Conservation (phyloP, 2,329 filamentous ascomycete species). For the Aspergillus sp. region DNA sequence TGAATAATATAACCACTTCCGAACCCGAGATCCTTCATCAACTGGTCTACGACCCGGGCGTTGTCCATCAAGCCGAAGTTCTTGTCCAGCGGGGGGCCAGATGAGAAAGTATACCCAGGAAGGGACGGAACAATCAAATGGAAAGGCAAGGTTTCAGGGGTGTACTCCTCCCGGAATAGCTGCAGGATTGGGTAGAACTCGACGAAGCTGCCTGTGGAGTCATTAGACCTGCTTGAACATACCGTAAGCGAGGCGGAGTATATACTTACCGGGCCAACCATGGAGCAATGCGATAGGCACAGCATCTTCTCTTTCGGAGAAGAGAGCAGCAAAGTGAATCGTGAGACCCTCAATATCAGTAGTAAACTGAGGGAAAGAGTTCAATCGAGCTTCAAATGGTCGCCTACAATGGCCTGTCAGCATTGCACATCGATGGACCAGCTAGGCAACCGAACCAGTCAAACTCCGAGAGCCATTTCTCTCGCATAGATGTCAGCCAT, state of each 20-base stretch:
- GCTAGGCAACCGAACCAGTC: constrained; percentile 47
- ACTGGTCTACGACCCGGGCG: constrained; percentile 29
- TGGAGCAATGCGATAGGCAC: constrained; percentile 51
- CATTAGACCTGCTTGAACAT: neutral
- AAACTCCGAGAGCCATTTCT: constrained; percentile 48
- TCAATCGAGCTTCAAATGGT: constrained; percentile 47
- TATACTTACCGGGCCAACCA: constrained; percentile 30
- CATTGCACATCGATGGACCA: constrained; percentile 12
- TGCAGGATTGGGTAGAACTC: constrained; percentile 36
- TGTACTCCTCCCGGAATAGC: constrained; percentile 29
- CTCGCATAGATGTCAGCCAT: constrained; percentile 49
- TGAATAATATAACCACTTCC: constrained; percentile 33
- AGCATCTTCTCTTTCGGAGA: constrained; percentile 49
- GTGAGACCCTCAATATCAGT: constrained; percentile 44
- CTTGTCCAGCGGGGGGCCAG: constrained; percentile 30
- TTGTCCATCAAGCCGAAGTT: constrained; percentile 27
- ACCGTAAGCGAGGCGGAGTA: neutral
- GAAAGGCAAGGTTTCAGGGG: constrained; percentile 29
- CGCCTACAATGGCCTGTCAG: constrained; percentile 21
- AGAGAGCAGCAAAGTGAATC: constrained; percentile 54
- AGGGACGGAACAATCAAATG: constrained; percentile 36
- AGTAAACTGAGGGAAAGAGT: constrained; percentile 55
- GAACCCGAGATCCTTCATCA: constrained; percentile 35
- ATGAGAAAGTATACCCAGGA: constrained; percentile 34
- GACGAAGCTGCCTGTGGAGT: constrained; percentile 27